Conservation (phyloP, 495 filamentous ascomycete species). For the Tuber aestivum region DNA sequence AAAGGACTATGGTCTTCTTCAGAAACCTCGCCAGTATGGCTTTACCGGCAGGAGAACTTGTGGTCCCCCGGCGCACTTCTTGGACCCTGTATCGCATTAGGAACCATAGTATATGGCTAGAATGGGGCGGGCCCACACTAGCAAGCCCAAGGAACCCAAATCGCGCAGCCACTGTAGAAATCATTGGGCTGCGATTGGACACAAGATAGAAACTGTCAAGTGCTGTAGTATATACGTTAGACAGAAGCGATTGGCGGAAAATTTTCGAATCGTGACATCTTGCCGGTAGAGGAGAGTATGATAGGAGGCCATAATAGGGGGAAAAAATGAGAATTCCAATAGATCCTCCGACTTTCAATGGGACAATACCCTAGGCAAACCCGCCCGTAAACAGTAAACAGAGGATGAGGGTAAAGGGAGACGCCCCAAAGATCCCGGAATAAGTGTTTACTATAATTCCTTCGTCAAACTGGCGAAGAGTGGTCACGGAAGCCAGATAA, state of each 20-base stretch:
- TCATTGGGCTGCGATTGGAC: too few relatives aligned
- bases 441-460: constrained; percentile 49
- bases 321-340: constrained; percentile 47
- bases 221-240: constrained; percentile 14
- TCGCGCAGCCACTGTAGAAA: too few relatives aligned
- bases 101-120: too few relatives aligned
- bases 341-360: constrained; percentile 45
- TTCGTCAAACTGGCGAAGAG: background rate
- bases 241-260: background rate
- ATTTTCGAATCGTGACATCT: constrained; percentile 32
- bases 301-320: too few relatives aligned
- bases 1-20: constrained; percentile 35
- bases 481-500: background rate
- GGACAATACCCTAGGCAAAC: constrained; percentile 42
- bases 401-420: constrained; percentile 47
- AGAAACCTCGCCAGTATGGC: background rate
- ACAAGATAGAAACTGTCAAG: too few relatives aligned
- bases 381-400: constrained; percentile 44
- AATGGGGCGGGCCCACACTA: too few relatives aligned
- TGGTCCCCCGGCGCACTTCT: too few relatives aligned
- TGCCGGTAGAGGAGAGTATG: constrained; percentile 51
- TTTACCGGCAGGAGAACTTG: too few relatives aligned
- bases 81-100: too few relatives aligned
- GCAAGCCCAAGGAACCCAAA: too few relatives aligned
- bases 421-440: constrained; percentile 48